Percentiles rank a stretch among this genome's conserved stretches.
phyloP scores from a whole-genome alignment of 495 filamentous ascomycete genomes.

The Neurospora discreta region DNA sequence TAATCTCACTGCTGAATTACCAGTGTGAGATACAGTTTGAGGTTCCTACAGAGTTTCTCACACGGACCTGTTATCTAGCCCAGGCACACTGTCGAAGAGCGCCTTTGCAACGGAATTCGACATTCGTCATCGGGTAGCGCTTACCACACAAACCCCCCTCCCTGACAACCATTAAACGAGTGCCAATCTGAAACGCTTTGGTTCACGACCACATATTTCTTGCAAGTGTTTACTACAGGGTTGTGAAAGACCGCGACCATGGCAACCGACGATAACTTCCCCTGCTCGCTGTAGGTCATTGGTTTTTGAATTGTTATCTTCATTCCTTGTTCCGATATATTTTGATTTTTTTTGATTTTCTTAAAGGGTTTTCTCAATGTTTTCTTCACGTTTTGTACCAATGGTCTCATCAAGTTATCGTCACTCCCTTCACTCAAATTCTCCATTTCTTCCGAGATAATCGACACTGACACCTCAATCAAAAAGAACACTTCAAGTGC shows the following conservation, averaged over 20 bases:
- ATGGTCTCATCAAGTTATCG: background rate
- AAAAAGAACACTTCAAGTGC: constrained; percentile 62
- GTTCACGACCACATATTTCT: background rate
- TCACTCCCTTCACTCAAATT: background rate
- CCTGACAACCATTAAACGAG: background rate
- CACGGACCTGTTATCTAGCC: background rate
- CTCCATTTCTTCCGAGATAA: background rate
- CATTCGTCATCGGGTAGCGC: background rate
- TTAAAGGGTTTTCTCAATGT: background rate
- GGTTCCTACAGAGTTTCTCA: background rate
- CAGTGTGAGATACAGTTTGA: background rate
- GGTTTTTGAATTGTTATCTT: background rate
- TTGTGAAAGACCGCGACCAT: constrained; percentile 1
- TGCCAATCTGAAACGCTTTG: background rate
- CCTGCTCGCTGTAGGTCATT: constrained; percentile 54
- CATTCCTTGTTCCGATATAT: background rate
- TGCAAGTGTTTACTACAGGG: background rate
- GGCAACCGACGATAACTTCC: constrained; percentile 34
- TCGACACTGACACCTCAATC: constrained; percentile 6
- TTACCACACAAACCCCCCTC: background rate
- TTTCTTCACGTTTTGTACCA: background rate
- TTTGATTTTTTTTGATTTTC: background rate
- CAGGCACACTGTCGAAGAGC: background rate
- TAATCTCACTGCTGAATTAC: background rate
- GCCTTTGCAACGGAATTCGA: background rate